Evolutionary conservation across 768 basidiomycete species (phyloP).

Genomic region (Leucocoprinus sp.): DNA sequence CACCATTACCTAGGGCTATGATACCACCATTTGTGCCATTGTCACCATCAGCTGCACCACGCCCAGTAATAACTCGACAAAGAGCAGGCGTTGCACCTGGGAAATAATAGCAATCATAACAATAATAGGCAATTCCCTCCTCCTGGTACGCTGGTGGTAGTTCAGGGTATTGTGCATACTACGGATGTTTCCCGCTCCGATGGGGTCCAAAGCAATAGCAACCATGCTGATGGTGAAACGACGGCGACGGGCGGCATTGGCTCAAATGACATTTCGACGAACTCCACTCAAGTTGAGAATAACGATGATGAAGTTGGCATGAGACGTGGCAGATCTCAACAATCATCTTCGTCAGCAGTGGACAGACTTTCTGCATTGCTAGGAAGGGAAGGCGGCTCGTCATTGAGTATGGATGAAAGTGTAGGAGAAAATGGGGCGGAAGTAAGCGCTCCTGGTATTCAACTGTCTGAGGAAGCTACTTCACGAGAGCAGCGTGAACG

Average conservation of each 20-base stretch:
- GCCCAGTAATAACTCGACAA: not conserved
- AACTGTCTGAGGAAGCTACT: no score
- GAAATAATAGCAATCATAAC: not conserved
- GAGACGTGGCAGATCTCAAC: not conserved
- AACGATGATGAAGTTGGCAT: not conserved
- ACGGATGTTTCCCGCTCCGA: slow-evolving; percentile 47
- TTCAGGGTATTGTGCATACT: slow-evolving; percentile 78
- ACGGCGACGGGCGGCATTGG: not conserved
- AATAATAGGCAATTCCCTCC: slow-evolving; percentile 52
- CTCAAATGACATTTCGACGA: not conserved
- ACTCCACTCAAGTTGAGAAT: no score
- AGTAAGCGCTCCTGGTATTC: no score
- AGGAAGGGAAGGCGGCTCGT: slow-evolving; percentile 23
- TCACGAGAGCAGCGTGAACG: no score
- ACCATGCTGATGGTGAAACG: not conserved
- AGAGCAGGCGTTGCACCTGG: no score
- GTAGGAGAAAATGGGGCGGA: not conserved
- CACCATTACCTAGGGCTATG: not conserved
- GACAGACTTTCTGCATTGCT: slow-evolving; percentile 25
- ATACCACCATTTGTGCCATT: not conserved
- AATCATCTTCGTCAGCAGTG: slow-evolving; percentile 8
- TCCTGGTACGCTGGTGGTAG: slow-evolving; percentile 72
- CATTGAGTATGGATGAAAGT: slow-evolving; percentile 7
- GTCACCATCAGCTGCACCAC: not conserved
- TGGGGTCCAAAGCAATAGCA: not conserved